Base-by-base conservation (phyloP, 768 basidiomycete species). In the Rhizopogon rudus region DNA sequence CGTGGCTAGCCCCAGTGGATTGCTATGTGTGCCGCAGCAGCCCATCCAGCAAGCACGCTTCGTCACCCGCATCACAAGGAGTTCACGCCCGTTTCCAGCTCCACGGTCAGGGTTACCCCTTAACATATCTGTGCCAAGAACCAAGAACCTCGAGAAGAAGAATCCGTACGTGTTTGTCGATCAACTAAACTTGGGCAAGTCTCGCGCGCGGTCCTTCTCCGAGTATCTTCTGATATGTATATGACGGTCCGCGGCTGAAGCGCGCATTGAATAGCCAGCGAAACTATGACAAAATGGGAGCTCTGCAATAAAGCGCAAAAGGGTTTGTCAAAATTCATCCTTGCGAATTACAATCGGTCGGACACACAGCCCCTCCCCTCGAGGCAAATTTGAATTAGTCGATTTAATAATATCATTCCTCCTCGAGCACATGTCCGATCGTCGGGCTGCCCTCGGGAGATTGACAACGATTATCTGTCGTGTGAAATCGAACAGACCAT, bases 391-490 rank as follows among this genome's bases (percentile, higher is more conserved):
- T 48, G 46, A 48, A 33, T 48, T 20, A 8, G 14, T 25, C 16
- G 22, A 39, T 49, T 20, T 49, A 35, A 39, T 49, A 37, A 37
- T 37, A 49, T 49, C 37, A 44, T 46, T 46, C 31, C 20, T 49
- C 33, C 48, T 49, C 48, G 48, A 49, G 14, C 48, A 25, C 48
- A 49, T 49, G 48, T 37, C 48, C 33, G 48, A 33, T 49, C 8
- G 39, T 37, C 48, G 48, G 48, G 37, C 13, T 49, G 20, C 0
- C 48, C 14, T 49, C 33, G 33, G 7, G 13, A 14, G 46, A 35
- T 35, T 35, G 46, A 49, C 48, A 49, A 49, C 48, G 48, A 49
- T 49, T 35, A 35, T 49, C 35, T 37, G 12, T 37, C 35, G 35
- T 37, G 35, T 49, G 20, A 49, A 49, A 49, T 49, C 13, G 13